These are phyloP conservation scores for Leishmania arabica DNA, from an alignment of 208 protist species.

Conservation along the genomic window DNA sequence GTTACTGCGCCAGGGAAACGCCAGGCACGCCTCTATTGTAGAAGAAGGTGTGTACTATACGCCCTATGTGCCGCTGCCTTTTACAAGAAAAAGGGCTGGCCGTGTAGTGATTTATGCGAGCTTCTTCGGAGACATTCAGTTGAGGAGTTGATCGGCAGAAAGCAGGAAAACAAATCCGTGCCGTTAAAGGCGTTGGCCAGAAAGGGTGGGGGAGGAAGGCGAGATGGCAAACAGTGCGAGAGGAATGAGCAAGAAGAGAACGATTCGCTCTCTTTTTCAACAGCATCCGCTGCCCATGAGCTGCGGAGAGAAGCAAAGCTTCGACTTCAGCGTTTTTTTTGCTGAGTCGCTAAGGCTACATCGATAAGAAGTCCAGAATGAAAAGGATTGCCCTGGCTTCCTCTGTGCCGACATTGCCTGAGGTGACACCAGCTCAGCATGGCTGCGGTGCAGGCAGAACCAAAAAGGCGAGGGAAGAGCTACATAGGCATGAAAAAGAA, in stretches of 20 bases:
- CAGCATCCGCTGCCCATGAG: neutral
- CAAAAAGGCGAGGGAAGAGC: conserved; percentile 7
- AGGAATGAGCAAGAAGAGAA: neutral
- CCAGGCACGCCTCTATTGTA: neutral
- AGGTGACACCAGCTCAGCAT: neutral
- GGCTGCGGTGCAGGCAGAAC: neutral
- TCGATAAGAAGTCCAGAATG: neutral
- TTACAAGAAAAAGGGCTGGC: neutral
- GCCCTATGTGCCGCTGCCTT: neutral
- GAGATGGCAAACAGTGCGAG: neutral
- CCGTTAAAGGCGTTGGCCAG: neutral
- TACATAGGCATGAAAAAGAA: neutral
- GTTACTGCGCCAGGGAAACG: neutral
- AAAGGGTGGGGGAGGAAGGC: too few species aligned
- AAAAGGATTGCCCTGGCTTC: too few species aligned
- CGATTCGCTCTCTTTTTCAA: neutral
- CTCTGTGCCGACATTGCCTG: neutral
- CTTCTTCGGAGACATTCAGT: neutral
- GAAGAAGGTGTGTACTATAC: too few species aligned
- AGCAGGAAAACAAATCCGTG: neutral
- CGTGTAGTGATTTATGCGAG: neutral
- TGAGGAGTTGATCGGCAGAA: neutral
- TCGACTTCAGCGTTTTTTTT: neutral
- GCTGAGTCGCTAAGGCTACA: neutral
- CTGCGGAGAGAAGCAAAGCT: neutral